These are phyloP conservation scores for Aspergillus ellipticus DNA, from an alignment of 495 filamentous ascomycete species.

Conservation along the genomic window DNA sequence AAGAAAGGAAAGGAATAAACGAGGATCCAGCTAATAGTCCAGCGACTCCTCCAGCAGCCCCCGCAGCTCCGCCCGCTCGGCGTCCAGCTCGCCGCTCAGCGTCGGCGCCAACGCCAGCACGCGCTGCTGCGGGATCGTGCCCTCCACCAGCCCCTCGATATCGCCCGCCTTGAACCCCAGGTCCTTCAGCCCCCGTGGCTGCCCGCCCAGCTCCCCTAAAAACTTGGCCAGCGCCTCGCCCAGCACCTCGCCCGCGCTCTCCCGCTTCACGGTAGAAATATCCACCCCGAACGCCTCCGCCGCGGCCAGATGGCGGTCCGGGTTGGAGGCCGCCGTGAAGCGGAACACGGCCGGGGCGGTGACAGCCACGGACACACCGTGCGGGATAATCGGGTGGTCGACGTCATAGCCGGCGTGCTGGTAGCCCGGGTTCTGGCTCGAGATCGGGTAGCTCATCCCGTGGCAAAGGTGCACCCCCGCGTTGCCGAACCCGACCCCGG, in stretches of 20 bases:
- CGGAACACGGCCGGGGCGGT: constrained; percentile 91
- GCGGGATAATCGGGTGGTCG: constrained; percentile 75
- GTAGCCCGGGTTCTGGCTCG: constrained; percentile 87
- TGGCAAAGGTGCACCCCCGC: constrained; percentile 97
- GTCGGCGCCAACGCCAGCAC: constrained; percentile 90
- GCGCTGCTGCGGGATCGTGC: constrained; percentile 84
- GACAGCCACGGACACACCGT: constrained; percentile 93
- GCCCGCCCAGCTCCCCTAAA: constrained; percentile 76
- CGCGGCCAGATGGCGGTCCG: constrained; percentile 82
- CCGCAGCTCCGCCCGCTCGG: constrained; percentile 62
- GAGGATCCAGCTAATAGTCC: constrained; percentile 35
- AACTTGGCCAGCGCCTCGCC: constrained; percentile 78
- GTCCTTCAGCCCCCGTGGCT: constrained; percentile 79
- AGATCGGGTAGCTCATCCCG: constrained; percentile 95
- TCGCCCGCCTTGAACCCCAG: constrained; percentile 74
- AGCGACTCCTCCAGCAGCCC: constrained; percentile 63
- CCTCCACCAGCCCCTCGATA: constrained; percentile 81
- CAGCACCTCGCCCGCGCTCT: constrained; percentile 83
- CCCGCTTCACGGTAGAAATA: constrained; percentile 75
- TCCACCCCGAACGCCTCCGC: constrained; percentile 92
- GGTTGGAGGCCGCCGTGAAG: constrained; percentile 87
- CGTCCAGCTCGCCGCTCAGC: constrained; percentile 60
- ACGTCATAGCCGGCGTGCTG: constrained; percentile 80
- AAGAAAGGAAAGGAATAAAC: no score
- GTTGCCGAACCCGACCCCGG: constrained; percentile 95